Base-by-base conservation (phyloP, 1,284 basidiomycete species). In the Exobasidium rhododendri region DNA sequence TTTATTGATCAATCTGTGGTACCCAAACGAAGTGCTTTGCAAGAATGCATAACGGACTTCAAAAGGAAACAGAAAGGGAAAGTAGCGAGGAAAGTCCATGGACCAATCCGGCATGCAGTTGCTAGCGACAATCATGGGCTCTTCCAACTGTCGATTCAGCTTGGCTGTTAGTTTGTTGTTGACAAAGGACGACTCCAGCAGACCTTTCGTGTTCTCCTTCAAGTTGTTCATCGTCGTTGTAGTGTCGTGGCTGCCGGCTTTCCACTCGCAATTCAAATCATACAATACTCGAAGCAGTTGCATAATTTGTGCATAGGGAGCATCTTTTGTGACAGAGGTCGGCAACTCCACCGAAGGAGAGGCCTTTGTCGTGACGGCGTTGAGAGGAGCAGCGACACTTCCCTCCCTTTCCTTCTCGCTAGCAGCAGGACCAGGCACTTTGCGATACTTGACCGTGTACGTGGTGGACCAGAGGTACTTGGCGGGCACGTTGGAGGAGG, bases 121-220 rank as follows among this genome's bases (percentile, higher is more conserved):
- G 71, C 94, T 94, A 0, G 94, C 96, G 44, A 98, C 90, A 67
- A 99, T 94, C 91, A 98, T 96, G 0, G 92, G 92, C 80, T 99
- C 96, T 73, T 98, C 94, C 40, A 99, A 81, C 80, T 98, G 96
- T 44, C 96, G 86, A n/a, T 92, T 94, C 40, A 99, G 85, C 81
- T 99, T 98, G 24, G 96, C 96, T 0, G 93, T 94, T 50, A 99
- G 83, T 82, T 98, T 97, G 83, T 97, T 97, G 81, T 98, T 99
- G 69, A 98, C 87, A 77, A 98, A 98, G 0, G 90, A 86, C 0
- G 88, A 86, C 65, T 93, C 91, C 10, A 47, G 35, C 87, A 81
- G 52, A 80, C 81, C 30, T 13, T 53, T 1, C 7, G 10, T 40
- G 35, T 17, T 40, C 35, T 10, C 35, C 7, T 30, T 63, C 13